Percentiles rank a stretch among this genome's conserved stretches.
phyloP scores from a whole-genome alignment of 2,329 filamentous ascomycete species.

The Alternaria atra region DNA sequence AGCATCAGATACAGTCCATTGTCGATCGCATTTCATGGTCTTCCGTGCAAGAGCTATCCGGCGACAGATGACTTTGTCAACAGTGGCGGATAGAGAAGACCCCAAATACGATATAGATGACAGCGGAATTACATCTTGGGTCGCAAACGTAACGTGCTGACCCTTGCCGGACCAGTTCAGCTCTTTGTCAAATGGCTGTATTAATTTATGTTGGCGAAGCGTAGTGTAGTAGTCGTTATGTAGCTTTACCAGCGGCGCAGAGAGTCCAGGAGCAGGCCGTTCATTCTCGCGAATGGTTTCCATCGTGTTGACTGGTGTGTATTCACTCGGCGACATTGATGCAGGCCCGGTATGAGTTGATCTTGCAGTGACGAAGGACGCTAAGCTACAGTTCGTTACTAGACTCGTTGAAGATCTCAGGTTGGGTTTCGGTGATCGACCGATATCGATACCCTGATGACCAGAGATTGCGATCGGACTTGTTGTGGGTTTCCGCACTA shows the following conservation, averaged over 20 bases:
- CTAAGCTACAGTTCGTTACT: neutral
- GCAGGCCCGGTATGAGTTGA: neutral
- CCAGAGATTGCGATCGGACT: no score
- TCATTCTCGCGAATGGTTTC: conserved; percentile 7
- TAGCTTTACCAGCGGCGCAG: neutral
- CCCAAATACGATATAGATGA: conserved; percentile 12
- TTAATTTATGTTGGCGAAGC: neutral
- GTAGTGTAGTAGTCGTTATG: neutral
- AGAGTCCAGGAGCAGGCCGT: neutral
- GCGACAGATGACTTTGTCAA: conserved; percentile 28
- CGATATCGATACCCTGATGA: no score
- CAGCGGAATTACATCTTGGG: conserved; percentile 20
- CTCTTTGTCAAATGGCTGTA: conserved; percentile 17
- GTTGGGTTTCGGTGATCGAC: no score
- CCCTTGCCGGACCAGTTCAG: conserved; percentile 36
- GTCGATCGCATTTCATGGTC: conserved; percentile 22
- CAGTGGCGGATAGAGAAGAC: conserved; percentile 9
- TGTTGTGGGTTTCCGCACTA: no score
- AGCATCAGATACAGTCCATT: conserved; percentile 13
- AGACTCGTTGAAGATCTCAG: no score
- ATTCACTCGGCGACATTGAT: neutral
- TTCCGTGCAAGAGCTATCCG: conserved; percentile 29
- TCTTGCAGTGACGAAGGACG: conserved; percentile 3
- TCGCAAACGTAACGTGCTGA: conserved; percentile 28
- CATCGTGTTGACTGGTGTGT: neutral